Evolutionary conservation across 2,329 filamentous ascomycete genomes (phyloP).

Genomic region (Lojkania enalia): DNA sequence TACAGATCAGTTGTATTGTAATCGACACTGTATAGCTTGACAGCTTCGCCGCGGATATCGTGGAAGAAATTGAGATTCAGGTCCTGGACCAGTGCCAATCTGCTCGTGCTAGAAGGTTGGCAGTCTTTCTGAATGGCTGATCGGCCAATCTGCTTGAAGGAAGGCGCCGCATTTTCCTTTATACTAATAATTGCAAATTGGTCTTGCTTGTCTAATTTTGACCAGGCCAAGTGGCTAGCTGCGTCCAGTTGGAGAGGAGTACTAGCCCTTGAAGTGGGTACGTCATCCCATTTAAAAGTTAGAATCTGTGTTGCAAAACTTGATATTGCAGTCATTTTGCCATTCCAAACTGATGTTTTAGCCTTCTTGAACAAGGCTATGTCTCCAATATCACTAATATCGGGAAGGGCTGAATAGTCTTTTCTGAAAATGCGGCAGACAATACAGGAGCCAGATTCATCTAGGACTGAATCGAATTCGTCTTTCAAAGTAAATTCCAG

Average conservation of each 20-base stretch:
- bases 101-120: conserved; percentile 11
- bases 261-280: neutral
- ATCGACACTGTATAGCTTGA: conserved; percentile 55
- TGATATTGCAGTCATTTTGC: neutral
- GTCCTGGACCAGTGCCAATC: conserved; percentile 64
- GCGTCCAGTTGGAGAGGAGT: neutral
- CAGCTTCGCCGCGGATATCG: conserved; percentile 73
- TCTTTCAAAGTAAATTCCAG: conserved; percentile 47
- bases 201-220: neutral
- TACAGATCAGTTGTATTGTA: conserved; percentile 64
- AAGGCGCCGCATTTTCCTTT: neutral
- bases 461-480: conserved; percentile 3
- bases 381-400: conserved; percentile 47
- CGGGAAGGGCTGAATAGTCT: conserved; percentile 44
- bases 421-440: conserved; percentile 30
- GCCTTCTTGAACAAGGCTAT: conserved; percentile 28
- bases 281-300: neutral
- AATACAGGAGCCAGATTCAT: conserved; percentile 17
- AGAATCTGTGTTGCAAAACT: neutral
- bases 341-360: neutral
- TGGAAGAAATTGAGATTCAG: conserved; percentile 61
- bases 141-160: neutral
- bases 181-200: neutral
- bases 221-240: neutral
- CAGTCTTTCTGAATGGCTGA: conserved; percentile 17